Conservation (phyloP, 2,329 filamentous ascomycete species). For the Aureobasidium namibiae region DNA sequence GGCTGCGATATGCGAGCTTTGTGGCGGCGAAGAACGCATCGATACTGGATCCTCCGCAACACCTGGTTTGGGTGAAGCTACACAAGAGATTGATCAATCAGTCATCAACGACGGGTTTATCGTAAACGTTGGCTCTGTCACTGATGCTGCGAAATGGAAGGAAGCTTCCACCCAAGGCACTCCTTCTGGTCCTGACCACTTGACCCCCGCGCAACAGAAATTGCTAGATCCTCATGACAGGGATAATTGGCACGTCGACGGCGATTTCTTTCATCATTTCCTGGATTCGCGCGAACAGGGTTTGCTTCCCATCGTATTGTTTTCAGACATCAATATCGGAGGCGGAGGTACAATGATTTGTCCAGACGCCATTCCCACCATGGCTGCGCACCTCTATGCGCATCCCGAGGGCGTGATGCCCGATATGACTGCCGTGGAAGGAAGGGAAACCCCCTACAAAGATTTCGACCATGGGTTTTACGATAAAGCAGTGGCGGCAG, state of each 20-base stretch:
- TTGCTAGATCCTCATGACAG: slow-evolving; percentile 34
- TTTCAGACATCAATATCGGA: slow-evolving; percentile 51
- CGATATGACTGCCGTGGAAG: slow-evolving; percentile 50
- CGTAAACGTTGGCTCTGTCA: slow-evolving; percentile 56
- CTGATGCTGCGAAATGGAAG: slow-evolving; percentile 40
- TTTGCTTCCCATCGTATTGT: slow-evolving; percentile 59
- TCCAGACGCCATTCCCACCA: slow-evolving; percentile 47
- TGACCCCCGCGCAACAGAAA: not conserved
- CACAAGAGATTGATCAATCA: not conserved
- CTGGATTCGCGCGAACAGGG: slow-evolving; percentile 63
- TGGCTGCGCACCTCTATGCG: slow-evolving; percentile 44
- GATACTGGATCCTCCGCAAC: slow-evolving; percentile 35
- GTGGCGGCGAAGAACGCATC: slow-evolving; percentile 54
- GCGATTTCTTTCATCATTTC: slow-evolving; percentile 66
- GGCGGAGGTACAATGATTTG: slow-evolving; percentile 61
- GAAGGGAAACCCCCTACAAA: slow-evolving; percentile 38
- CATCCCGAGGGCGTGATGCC: slow-evolving; percentile 59
- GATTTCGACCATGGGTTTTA: slow-evolving; percentile 29
- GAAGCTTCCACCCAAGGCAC: slow-evolving; percentile 28
- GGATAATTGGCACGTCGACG: slow-evolving; percentile 59
- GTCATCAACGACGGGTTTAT: slow-evolving; percentile 59
- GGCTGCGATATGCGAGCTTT: slow-evolving; percentile 57
- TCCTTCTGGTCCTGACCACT: not conserved
- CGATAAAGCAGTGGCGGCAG: slow-evolving; percentile 29
- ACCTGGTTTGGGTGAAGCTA: not conserved